A percentile compares a stretch with the other conserved stretches of the same genome.
These are phyloP conservation scores for Nannochloropsis salina DNA, from an alignment of 108 stramenopile species.

Conservation along the genomic window DNA sequence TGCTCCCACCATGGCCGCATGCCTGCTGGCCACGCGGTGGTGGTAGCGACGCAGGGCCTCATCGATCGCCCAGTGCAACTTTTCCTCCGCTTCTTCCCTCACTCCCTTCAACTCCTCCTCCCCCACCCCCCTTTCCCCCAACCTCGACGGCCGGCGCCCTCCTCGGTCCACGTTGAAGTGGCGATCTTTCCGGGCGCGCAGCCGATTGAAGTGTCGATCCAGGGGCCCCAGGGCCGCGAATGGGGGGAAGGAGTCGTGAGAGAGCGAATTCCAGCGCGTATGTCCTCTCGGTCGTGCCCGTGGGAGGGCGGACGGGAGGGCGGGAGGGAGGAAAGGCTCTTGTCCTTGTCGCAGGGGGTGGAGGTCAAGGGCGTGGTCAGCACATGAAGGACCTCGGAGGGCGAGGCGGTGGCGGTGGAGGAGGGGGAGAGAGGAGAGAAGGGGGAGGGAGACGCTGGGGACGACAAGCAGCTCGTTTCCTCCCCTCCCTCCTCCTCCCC, in stretches of 20 bases:
- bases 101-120: not conserved
- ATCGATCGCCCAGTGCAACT: not conserved
- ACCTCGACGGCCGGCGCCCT: no score
- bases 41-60: conserved; percentile 5
- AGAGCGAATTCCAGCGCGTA: no score
- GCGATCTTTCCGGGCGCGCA: no score
- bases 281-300: no score
- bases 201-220: no score
- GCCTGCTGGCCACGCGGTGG: not conserved
- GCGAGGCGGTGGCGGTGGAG: not conserved
- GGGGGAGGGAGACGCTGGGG: not conserved
- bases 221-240: no score
- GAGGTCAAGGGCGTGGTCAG: no score
- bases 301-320: no score
- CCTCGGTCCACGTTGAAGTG: no score
- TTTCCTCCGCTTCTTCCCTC: not conserved
- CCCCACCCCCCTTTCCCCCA: not conserved
- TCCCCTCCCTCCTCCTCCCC: not conserved
- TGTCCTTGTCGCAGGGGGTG: no score
- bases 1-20: not conserved
- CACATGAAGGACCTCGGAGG: not conserved
- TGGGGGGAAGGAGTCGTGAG: no score
- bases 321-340: no score
- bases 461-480: not conserved
- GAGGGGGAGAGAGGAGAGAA: not conserved